Base-by-base conservation (phyloP, 257 asterid species). In the Rhazya stricta region DNA sequence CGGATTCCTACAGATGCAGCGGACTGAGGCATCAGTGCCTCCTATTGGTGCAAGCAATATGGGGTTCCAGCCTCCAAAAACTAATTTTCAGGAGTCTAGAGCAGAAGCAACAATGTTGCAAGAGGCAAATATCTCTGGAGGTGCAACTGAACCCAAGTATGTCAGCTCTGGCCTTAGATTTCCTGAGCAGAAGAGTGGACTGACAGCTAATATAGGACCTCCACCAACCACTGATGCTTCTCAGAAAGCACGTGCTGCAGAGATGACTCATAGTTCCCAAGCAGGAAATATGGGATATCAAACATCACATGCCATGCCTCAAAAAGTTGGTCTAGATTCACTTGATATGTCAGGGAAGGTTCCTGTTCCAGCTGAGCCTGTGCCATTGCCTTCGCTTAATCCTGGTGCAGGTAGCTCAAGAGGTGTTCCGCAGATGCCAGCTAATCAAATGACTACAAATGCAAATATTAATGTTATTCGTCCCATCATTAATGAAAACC, bases 241-340 rank as follows among this genome's bases (percentile, higher is more conserved):
- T 32, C 82, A 54, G 75, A 78, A 45, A 78, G 82, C 71, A 56
- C 50, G 62, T 45, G 65, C 75, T 54, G 51, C 68, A 32, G 78
- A 78, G 45, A 58, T 77, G 75, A 76, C 83, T 29, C 90, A 82
- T 80, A 82, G 75, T 82, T 75, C 86, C 79, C 93, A 86, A 73
- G 79, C 82, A 65, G 92, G 81, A 48, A 79, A 84, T 72, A 50
- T 77, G 80, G 96, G 86, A 77, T 85, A 81, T 83, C 94, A 86
- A 84, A 90, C 87, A 78, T 73, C 88, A 34, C 74, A 76, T 65
- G 32, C 79, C 42, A 60, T 72, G 46, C 81, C 89, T 66, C 88
- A 83, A 29, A 85, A 83, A 61, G 63, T 36, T 80, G 84, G 79
- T 72, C 74, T 76, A 34, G 94, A 84, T 73, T 80, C 80, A 42